Base-by-base conservation (phyloP, 768 basidiomycete genomes). In the Gloeostereum incarnatum region DNA sequence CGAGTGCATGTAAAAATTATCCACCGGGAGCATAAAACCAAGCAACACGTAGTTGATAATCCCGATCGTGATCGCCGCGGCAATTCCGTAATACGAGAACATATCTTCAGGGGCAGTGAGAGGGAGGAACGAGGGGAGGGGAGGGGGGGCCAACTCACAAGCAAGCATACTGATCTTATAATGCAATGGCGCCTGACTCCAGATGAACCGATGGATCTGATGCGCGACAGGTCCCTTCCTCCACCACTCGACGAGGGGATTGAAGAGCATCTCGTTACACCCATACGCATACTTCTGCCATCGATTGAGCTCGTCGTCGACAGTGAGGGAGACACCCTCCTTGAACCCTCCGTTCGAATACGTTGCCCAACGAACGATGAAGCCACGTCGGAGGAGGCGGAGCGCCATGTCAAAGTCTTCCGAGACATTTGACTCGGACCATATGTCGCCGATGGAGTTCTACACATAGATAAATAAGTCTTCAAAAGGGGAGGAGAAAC, bases 291-390 rank as follows among this genome's bases (percentile, higher is more conserved):
- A 73, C 44, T 92, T 93, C 43, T 91, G 86, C 90, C 90, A 94
- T 3, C 90, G 60, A 49, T 90, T 91, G 32, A 92, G 56, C 54
- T 94, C 90, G 54, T 93, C 90, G 41, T 91, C 89, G 46, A 78
- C 75, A 3, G 84, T 90, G 20, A 94, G 66, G 1, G 82, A 84
- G 19, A 94, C 90, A 46, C 91, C 91, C 54, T 94, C 90, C 60
- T 91, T 84, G 68, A 92, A 94, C 3, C 68, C 80, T 24, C 85
- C 78, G n/a, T 80, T 68, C 1, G 78, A 80, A 55, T 93, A 93
- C 1, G 85, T 86, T 35, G 86, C 84, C 88, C 84, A 77, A 48
- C 81, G 71, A 40, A 86, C 78, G 45, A 75, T 73, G 49, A 81
- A 87, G 1, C 81, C 84, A 40, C 69, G 65, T 40, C 62, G 46